Percentiles rank a stretch among this genome's conserved stretches.
Evolutionary conservation across 192 early-diverging fungal genomes (phyloP).

Genomic region (Cladochytrium replicatum): DNA sequence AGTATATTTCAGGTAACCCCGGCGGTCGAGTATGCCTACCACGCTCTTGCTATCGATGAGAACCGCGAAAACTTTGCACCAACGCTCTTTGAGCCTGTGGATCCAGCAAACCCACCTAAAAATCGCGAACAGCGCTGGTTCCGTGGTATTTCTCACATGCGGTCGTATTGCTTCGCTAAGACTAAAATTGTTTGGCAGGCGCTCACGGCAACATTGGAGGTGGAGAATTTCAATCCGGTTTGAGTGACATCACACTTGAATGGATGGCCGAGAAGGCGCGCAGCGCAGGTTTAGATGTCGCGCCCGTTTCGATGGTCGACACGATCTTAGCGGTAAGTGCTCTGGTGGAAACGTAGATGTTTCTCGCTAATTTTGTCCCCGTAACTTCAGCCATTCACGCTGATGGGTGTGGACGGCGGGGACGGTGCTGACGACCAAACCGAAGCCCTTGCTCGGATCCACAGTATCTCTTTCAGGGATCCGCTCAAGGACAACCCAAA

Average conservation of each 20-base stretch:
- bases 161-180: neutral
- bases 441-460: too few species aligned
- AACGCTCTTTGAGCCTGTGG: conserved; percentile 4
- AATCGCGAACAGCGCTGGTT: conserved; percentile 1
- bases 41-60: conserved; percentile 13
- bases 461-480: too few species aligned
- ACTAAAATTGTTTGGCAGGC: conserved; percentile 16
- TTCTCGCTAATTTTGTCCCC: too few species aligned
- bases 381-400: too few species aligned
- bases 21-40: conserved; percentile 10
- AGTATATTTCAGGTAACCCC: too few species aligned
- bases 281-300: conserved; percentile 1
- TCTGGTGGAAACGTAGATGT: too few species aligned
- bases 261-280: conserved; percentile 20
- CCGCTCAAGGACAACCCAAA: too few species aligned
- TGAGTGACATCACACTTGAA: conserved; percentile 6
- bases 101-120: neutral
- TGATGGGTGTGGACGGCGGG: too few species aligned
- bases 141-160: too few species aligned
- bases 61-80: conserved; percentile 10
- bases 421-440: too few species aligned
- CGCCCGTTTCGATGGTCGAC: too few species aligned
- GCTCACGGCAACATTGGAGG: conserved; percentile 17
- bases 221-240: conserved; percentile 11
- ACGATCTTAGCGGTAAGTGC: too few species aligned